phyloP scores from a whole-genome alignment of 2,329 filamentous ascomycete species.

The Apiospora koreana region DNA sequence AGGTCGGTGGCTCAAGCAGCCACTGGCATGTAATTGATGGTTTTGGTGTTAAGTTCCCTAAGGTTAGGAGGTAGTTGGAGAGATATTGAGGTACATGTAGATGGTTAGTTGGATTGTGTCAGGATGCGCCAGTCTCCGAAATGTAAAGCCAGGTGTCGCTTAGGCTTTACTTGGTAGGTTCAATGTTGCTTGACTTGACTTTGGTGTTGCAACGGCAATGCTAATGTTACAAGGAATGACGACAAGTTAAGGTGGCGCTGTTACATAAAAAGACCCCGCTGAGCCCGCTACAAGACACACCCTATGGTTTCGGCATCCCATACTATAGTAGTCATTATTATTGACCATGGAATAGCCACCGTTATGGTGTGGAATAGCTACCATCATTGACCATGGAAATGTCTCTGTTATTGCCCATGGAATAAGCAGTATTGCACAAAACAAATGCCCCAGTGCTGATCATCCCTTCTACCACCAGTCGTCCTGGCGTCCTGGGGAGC shows the following conservation, averaged over 20 bases:
- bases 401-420: too few species aligned
- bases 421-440: too few species aligned
- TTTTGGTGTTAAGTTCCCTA: not conserved
- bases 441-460: too few species aligned
- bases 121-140: not conserved
- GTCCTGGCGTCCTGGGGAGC: not conserved
- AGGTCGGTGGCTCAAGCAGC: not conserved
- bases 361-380: too few species aligned
- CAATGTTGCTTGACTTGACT: too few species aligned
- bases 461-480: not conserved
- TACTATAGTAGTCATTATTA: too few species aligned
- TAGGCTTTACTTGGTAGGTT: too few species aligned
- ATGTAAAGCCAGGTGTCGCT: slow-evolving; percentile 2
- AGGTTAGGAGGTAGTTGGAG: not conserved
- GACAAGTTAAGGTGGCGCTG: not conserved
- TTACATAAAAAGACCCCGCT: not conserved
- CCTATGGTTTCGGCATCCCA: too few species aligned
- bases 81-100: too few species aligned
- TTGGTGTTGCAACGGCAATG: not conserved
- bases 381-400: too few species aligned
- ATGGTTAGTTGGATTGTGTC: not conserved
- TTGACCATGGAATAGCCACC: too few species aligned
- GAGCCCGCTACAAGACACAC: too few species aligned
- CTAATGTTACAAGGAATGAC: not conserved
- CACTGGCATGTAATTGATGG: not conserved